Conservation (phyloP, 2,329 filamentous ascomycete species). For the Escovopsis sp. region DNA sequence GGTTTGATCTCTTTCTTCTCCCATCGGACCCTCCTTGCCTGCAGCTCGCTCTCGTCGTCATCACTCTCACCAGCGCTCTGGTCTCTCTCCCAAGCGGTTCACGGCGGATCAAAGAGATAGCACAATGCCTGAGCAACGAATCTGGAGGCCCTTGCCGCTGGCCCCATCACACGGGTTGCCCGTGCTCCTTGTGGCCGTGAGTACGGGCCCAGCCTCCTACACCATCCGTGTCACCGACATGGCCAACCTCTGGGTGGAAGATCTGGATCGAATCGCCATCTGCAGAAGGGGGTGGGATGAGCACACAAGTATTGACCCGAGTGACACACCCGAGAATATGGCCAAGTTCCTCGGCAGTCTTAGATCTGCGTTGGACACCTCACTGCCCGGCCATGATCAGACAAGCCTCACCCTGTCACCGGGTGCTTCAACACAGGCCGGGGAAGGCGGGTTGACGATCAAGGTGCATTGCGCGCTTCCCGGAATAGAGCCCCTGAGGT, state of each 20-base stretch:
- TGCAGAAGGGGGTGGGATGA: constrained; percentile 45
- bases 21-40: background rate
- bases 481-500: constrained; percentile 48
- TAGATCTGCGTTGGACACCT: constrained; percentile 34
- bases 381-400: constrained; percentile 25
- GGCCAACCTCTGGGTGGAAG: constrained; percentile 58
- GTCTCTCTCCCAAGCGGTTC: background rate
- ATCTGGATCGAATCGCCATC: constrained; percentile 45
- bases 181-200: constrained; percentile 46
- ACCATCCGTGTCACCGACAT: constrained; percentile 55
- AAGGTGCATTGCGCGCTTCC: constrained; percentile 46
- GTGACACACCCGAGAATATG: constrained; percentile 53
- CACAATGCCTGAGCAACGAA: constrained; percentile 17
- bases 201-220: constrained; percentile 43
- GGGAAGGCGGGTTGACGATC: constrained; percentile 31
- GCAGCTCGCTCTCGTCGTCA: too few relatives aligned
- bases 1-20: background rate
- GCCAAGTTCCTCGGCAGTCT: constrained; percentile 51
- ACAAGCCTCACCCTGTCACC: constrained; percentile 30
- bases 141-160: constrained; percentile 36
- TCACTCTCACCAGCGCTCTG: background rate
- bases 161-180: constrained; percentile 31
- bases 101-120: too few relatives aligned
- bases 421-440: constrained; percentile 13
- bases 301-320: constrained; percentile 59